Base-by-base conservation (phyloP, 2,329 filamentous ascomycete genomes). In the Cercospora citrullina region DNA sequence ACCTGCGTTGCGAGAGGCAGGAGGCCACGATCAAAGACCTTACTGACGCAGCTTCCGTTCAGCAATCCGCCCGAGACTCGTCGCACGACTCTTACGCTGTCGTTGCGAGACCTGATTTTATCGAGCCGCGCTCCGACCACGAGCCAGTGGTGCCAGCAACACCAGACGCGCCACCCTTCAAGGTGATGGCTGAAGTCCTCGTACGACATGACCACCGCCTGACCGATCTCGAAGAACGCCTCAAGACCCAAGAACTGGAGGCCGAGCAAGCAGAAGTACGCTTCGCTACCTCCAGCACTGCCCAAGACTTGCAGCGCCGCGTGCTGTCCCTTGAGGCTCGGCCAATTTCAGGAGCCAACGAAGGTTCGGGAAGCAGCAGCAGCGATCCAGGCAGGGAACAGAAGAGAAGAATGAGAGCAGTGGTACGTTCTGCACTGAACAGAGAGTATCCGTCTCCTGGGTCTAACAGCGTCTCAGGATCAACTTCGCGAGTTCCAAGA, bases 1-100 rank as follows among this genome's bases (percentile, higher is more conserved):
- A 64, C 18, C 62, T 64, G n/a, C 51, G 62, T 45, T 59, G 51
- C 53, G 62, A 59, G n/a, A 64, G 58, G 33, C 62, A 39, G 14
- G 30, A 59, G 16, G 7, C 21, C 0, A 55, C 21, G 4, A 28
- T 45, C 16, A 36, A 42, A 8, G 8, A 18, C 18, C 51, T 57
- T 4, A 42, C 48, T 33, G 62, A 30, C 5, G 30, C 53, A 21
- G 2, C 14, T 33, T 12, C n/a, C 18, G 1, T 1, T 14, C 16
- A 31, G 7, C 28, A 14, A 18, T 10, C 16, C 3, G 45, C 23
- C 9, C 45, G 23, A 55, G 45, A 58, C 14, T 57, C 62, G 1
- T 42, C 48, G 21, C 26, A 58, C 51, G 31, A 58, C 23, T 57
- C 51, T 10, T 63, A 55, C 31, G 62, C 62, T 26, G 31, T 64